Percentiles rank a stretch among this genome's conserved stretches.
These are phyloP conservation scores for Chytriomyces sp. DNA, from an alignment of 192 early-diverging fungal species.

Conservation along the genomic window DNA sequence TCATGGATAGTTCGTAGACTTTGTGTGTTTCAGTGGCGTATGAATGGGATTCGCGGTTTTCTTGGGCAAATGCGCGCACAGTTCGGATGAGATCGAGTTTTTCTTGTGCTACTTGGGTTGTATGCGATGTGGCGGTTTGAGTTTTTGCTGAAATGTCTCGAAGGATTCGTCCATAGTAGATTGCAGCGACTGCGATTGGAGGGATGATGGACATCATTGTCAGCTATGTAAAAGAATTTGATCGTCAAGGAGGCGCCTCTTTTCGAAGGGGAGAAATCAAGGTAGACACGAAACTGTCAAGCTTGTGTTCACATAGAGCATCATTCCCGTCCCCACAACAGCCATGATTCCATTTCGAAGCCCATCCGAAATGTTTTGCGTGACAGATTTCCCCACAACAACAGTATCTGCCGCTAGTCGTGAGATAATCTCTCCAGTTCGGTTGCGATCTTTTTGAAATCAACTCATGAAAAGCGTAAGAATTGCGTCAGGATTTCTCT, in stretches of 20 bases:
- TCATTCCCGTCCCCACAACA: slow-evolving; percentile 65
- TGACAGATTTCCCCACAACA: slow-evolving; percentile 75
- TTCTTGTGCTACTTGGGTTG: slow-evolving; percentile 74
- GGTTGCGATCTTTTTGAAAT: slow-evolving; percentile 56
- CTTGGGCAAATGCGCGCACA: slow-evolving; percentile 52
- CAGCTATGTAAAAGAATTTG: slow-evolving; percentile 8
- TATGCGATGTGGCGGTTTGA: slow-evolving; percentile 68
- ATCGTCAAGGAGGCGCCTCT: background rate
- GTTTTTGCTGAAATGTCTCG: slow-evolving; percentile 64
- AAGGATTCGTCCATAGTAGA: slow-evolving; percentile 71
- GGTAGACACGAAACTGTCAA: slow-evolving; percentile 25
- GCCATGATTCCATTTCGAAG: slow-evolving; percentile 66
- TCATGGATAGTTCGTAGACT: slow-evolving; percentile 40
- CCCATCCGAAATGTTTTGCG: slow-evolving; percentile 76
- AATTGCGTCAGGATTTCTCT: background rate
- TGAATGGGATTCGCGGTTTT: slow-evolving; percentile 32
- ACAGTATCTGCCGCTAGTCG: slow-evolving; percentile 78
- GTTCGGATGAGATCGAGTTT: slow-evolving; percentile 54
- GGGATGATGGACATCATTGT: slow-evolving; percentile 79
- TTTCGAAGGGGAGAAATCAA: background rate
- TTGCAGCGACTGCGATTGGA: slow-evolving; percentile 70
- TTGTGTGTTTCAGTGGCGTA: slow-evolving; percentile 35
- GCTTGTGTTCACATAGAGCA: slow-evolving; percentile 54
- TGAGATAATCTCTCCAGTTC: slow-evolving; percentile 80
- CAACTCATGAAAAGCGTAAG: background rate